These are phyloP conservation scores for Gyromitra esculenta DNA, from an alignment of 2,329 filamentous ascomycete species.

Conservation along the genomic window DNA sequence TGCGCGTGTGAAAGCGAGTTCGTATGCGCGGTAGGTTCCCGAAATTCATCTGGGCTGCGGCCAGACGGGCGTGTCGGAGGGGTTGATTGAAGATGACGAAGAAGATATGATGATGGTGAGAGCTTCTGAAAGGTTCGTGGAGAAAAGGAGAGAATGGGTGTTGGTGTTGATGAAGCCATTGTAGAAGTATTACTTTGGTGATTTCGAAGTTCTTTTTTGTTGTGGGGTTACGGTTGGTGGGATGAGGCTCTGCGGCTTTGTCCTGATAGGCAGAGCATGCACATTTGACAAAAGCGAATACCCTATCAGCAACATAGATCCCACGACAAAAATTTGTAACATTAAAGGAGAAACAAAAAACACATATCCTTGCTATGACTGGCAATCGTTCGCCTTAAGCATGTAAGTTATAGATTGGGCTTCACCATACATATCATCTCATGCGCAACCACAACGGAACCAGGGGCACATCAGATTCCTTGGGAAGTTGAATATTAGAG, in stretches of 20 bases:
- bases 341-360: neutral
- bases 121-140: slow-evolving; percentile 85
- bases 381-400: neutral
- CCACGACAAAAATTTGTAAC: no score
- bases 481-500: no score
- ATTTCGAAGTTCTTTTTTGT: slow-evolving; percentile 10
- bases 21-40: slow-evolving; percentile 78
- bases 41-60: slow-evolving; percentile 74
- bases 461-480: no score
- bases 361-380: neutral
- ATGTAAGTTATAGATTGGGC: neutral
- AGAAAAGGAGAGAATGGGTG: slow-evolving; percentile 61
- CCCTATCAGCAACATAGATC: no score
- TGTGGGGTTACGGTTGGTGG: slow-evolving; percentile 27
- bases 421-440: neutral
- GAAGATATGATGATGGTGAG: slow-evolving; percentile 86
- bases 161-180: slow-evolving; percentile 33
- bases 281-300: neutral
- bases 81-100: slow-evolving; percentile 76
- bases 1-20: slow-evolving; percentile 88
- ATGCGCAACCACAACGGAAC: no score
- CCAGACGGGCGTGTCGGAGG: slow-evolving; percentile 81
- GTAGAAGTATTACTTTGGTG: slow-evolving; percentile 8
- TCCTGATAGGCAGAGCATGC: neutral
- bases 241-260: slow-evolving; percentile 32